Conservation (phyloP, 2,329 filamentous ascomycete genomes). For the Colletotrichum sp. region DNA sequence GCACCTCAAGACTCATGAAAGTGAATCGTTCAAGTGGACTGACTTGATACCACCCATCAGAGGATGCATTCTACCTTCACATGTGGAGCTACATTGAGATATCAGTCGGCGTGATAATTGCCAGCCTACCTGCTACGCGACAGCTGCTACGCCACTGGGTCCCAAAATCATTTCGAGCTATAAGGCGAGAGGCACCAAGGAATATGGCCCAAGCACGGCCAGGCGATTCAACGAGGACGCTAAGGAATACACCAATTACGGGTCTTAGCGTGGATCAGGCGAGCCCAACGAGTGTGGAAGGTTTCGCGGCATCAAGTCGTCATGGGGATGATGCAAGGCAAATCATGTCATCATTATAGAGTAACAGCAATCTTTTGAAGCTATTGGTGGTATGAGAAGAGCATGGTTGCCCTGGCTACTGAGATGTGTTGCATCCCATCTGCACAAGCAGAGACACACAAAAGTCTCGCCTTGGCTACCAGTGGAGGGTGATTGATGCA, state of each 20-base stretch:
- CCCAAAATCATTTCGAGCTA: background rate
- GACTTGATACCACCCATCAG: conserved; percentile 30
- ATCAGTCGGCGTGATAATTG: conserved; percentile 47
- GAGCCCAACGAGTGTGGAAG: background rate
- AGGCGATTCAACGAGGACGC: background rate
- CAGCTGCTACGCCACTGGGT: conserved; percentile 4
- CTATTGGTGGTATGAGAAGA: background rate
- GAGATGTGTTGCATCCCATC: background rate
- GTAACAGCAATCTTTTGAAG: background rate
- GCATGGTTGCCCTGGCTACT: background rate
- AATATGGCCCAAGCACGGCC: background rate
- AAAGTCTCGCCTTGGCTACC: background rate
- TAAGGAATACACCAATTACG: background rate
- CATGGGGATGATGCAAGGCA: background rate
- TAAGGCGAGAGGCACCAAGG: background rate
- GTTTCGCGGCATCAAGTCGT: background rate
- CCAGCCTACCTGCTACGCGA: conserved; percentile 37
- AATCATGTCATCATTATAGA: background rate
- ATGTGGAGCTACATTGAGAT: conserved; percentile 52
- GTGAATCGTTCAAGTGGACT: conserved; percentile 40
- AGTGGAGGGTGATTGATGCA: background rate
- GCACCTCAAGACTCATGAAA: background rate
- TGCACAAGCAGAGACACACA: background rate
- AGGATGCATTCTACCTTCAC: conserved; percentile 43
- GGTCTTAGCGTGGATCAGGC: background rate